Evolutionary conservation across 805 yeast genomes (phyloP), one percentile per base, ranked within the genome.

Genomic region (Candida chilensis): DNA sequence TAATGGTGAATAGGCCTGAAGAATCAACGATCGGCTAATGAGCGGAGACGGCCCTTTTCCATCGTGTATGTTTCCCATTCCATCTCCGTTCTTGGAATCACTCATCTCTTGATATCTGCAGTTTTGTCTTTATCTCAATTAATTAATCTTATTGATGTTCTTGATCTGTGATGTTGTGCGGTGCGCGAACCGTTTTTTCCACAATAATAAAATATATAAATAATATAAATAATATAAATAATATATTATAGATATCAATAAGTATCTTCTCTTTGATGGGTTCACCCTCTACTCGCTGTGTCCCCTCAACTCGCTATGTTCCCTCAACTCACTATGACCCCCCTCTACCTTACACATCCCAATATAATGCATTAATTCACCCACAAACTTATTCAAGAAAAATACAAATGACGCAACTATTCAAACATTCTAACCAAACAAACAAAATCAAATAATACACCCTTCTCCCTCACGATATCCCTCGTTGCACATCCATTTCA

Each of bases 1-100:
- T 24, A 67, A 52, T 12, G 82, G 82, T 21, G 74, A 65, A 33
- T 64, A 62, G 7, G 74, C 57, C 34, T 64, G 67, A n/a, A n/a
- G 13, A 22, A 22, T 22, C 25, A 22, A 22, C 7, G 11, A n/a
- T 11, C 13, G 25, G 13, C 25, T n/a, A n/a, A 22, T 22, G 8
- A 22, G 25, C 6, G 25, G 14, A 22, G 25, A 22, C 12, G 25
- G 25, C 13, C 25, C 25, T 22, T 22, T 22, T 6, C 11, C 13
- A 22, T 22, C 13, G 13, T 22, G 25, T 12, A 22, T 22, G 25
- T 22, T 22, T 6, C 13, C 13, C 8, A 22, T 7, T 6, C 11
- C 13, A 22, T 22, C 25, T n/a, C 11, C 11, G 25, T 12, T n/a
- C 11, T 22, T 22, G 12, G 25, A 15, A 22, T 22, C 25, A 22